A percentile compares a stretch with the other conserved stretches of the same genome.
phyloP scores from a whole-genome alignment of 2,329 filamentous ascomycete genomes.

The Arthrobotrys pseudoclavata region DNA sequence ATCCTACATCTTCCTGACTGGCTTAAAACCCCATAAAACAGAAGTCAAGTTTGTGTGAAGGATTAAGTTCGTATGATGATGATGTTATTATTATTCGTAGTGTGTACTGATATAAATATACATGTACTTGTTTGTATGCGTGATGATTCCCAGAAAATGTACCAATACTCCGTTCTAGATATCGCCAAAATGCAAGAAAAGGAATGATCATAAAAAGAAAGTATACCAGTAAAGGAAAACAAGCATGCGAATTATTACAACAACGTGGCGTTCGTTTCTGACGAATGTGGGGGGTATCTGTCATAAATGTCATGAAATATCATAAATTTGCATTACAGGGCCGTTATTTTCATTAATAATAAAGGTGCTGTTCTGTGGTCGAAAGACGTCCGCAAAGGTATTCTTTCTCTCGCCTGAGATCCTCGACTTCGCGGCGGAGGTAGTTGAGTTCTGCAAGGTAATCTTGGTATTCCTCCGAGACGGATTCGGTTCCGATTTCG shows the following conservation, averaged over 20 bases:
- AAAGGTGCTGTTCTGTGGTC: neutral
- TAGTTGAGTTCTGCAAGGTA: slow-evolving; percentile 41
- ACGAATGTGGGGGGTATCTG: neutral
- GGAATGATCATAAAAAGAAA: neutral
- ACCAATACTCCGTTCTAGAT: slow-evolving; percentile 13
- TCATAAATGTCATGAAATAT: slow-evolving; percentile 14
- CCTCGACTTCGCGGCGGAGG: slow-evolving; percentile 39
- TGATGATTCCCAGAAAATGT: neutral
- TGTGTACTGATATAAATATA: slow-evolving; percentile 15
- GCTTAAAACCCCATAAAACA: neutral
- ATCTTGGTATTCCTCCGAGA: slow-evolving; percentile 35
- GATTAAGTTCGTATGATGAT: neutral
- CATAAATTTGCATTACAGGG: neutral
- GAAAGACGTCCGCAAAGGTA: slow-evolving; percentile 26
- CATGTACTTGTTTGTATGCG: slow-evolving; percentile 9
- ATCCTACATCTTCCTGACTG: neutral
- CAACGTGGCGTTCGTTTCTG: neutral
- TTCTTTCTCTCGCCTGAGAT: slow-evolving; percentile 31
- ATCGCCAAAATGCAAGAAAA: slow-evolving; percentile 7
- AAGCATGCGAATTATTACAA: neutral
- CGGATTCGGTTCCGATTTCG: slow-evolving; percentile 17
- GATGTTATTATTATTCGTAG: slow-evolving; percentile 7
- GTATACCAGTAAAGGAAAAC: too few relatives aligned
- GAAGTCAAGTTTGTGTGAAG: neutral
- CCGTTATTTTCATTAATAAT: slow-evolving; percentile 3